Evolutionary conservation across 2,329 filamentous ascomycete species (phyloP), one percentile per base, ranked within the genome.

Genomic region (Scytalidium lignicola): DNA sequence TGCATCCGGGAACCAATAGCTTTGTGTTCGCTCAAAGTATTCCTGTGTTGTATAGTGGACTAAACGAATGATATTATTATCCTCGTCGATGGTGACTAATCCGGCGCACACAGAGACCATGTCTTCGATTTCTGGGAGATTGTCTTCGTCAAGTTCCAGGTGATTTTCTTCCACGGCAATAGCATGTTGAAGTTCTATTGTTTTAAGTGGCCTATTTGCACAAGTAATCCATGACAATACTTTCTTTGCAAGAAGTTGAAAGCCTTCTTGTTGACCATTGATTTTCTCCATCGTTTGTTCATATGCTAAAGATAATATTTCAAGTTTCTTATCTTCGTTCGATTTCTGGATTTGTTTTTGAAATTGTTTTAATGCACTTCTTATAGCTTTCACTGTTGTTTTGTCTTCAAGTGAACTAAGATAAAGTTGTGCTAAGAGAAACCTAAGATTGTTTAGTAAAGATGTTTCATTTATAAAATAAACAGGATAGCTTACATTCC

Each of bases 231-330:
- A 54, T 10, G 39, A 42, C 22, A 54, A 44, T 15, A 54, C 43
- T 21, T 43, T 18, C 8, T 61, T 68, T 0, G 74, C 74, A 29
- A 74, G 58, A 0, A 63, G 46, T 8, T 29, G 23, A 13, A 64
- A 55, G 3, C 62, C 66, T 0, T 45, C 1, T 0, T 54, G 8
- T 43, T 77, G 73, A 1, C 55, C 51, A n/a, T 66, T 43, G 20
- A 78, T 75, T 20, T 73, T 61, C 2, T 67, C 23, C 59, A 78
- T 70, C 0, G 69, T 66, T 0, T 68, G 51, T 0, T 64, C 47
- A 41, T 80, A 80, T 0, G 69, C 67, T 10, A 52, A 3, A 9
- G 70, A 55, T 6, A 70, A 67, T 1, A 59, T 62, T 9, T 59
- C 46, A 2, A 23, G 21, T 20, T 23, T 41, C 6, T 26, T 23